Evolutionary conservation across 208 protist genomes (phyloP), one percentile per base, ranked within the genome.

Genomic region (Crithidia brevicula): DNA sequence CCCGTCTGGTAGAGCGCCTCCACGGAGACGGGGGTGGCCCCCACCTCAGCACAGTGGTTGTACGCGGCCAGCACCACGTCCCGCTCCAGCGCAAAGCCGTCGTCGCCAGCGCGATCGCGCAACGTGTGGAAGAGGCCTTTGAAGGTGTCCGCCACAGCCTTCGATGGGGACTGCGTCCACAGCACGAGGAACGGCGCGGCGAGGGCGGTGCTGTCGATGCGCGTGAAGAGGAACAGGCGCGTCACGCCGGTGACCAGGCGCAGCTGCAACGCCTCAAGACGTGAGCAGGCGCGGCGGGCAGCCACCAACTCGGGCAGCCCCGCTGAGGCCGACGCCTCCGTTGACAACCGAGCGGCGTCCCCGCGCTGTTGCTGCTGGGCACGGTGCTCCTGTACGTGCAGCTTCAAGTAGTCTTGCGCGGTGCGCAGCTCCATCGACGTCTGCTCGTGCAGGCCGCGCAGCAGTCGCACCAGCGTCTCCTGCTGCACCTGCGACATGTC

Each of bases 61-160:
- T 93, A 94, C 16, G 82, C 83, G 28, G 76, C 68, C 25, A 92
- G 30, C 20, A 96, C 64, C 31, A 93, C 77, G 51, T 85, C 79
- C n/a, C 81, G 76, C 71, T 96, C 88, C 5, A 96, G 71, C 6
- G 49, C 25, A 58, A 91, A 85, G 47, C 81, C 82, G 38, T 57
- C 40, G 34, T 92, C 85, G 25, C 72, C 79, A 38, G 58, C 43
- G 31, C 79, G 81, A 45, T 94, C 89, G 20, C 92, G 88, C 54
- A 96, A 46, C 2, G 75, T 53, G 69, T 92, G 83, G 69, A 96
- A 96, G 36, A 94, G 74, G 33, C 43, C 77, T 57, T 94, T 90
- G 67, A 94, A 91, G 22, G 89, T 71, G 67, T 91, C 87, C 0
- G 92, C 71, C 30, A 94, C 81, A 23, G 85, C 27, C 74, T 91